Evolutionary conservation across 2,329 filamentous ascomycete genomes (phyloP).

Genomic region (Camptophora hylomeconis): DNA sequence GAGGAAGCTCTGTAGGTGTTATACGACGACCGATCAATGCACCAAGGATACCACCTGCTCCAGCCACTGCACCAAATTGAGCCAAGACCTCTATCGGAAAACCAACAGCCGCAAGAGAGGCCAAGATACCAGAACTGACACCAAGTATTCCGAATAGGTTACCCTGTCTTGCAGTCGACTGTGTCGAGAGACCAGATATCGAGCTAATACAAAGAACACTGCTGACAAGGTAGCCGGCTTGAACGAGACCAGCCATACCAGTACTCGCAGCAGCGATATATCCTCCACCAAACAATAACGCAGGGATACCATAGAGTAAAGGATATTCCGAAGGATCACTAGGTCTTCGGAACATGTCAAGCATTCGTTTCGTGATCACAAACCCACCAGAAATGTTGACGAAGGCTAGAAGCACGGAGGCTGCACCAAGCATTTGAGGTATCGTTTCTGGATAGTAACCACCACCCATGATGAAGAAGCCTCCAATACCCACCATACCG

Average conservation of each 20-base stretch:
- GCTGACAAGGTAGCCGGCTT: slow-evolving; percentile 77
- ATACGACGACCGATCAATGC: slow-evolving; percentile 73
- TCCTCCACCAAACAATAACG: slow-evolving; percentile 63
- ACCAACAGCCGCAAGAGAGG: slow-evolving; percentile 68
- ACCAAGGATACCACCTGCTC: slow-evolving; percentile 53
- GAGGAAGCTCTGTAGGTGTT: slow-evolving; percentile 74
- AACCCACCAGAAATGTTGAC: slow-evolving; percentile 84
- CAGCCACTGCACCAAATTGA: slow-evolving; percentile 67
- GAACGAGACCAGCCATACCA: slow-evolving; percentile 70
- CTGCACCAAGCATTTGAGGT: slow-evolving; percentile 63
- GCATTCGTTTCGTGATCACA: slow-evolving; percentile 83
- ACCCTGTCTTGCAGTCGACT: slow-evolving; percentile 69
- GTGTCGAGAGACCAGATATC: slow-evolving; percentile 67
- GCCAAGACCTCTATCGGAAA: slow-evolving; percentile 66
- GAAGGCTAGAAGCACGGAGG: slow-evolving; percentile 72
- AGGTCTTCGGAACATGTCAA: slow-evolving; percentile 78
- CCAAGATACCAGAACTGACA: slow-evolving; percentile 69
- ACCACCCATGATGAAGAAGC: slow-evolving; percentile 78
- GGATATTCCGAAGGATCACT: slow-evolving; percentile 82
- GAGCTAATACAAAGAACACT: slow-evolving; percentile 72
- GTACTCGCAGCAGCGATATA: slow-evolving; percentile 69
- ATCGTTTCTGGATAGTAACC: slow-evolving; percentile 65
- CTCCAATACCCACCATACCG: slow-evolving; percentile 75
- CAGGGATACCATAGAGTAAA: slow-evolving; percentile 73
- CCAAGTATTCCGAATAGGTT: slow-evolving; percentile 80